A percentile compares a stretch with the other conserved stretches of the same genome.
Conservation (phyloP, 495 filamentous ascomycete genomes). For the Pseudomonodictys pantanalensis region DNA sequence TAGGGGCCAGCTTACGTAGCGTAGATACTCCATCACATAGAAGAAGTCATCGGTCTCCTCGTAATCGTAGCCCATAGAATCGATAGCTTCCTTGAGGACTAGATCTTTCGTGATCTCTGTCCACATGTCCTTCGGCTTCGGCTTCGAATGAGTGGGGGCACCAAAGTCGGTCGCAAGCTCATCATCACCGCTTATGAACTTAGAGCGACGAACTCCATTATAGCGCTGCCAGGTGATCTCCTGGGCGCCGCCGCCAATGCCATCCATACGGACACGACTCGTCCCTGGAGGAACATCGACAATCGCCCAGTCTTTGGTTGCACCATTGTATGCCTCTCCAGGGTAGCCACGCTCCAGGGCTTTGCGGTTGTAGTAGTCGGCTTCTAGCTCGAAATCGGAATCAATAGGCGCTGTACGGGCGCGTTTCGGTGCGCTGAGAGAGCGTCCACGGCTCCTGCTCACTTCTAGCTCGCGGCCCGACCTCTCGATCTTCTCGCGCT, state of each 20-base stretch:
- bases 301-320: slow-evolving; percentile 69
- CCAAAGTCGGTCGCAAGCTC: slow-evolving; percentile 27
- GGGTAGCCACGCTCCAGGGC: slow-evolving; percentile 57
- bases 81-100: slow-evolving; percentile 82
- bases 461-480: slow-evolving; percentile 34
- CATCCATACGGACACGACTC: slow-evolving; percentile 70
- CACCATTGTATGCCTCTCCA: slow-evolving; percentile 66
- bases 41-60: slow-evolving; percentile 89
- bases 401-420: slow-evolving; percentile 38
- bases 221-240: slow-evolving; percentile 75
- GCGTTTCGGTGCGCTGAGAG: slow-evolving; percentile 33
- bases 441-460: slow-evolving; percentile 29
- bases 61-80: slow-evolving; percentile 78
- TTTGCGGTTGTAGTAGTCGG: slow-evolving; percentile 63
- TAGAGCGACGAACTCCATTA: slow-evolving; percentile 68
- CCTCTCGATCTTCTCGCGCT: slow-evolving; percentile 50
- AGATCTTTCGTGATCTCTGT: slow-evolving; percentile 96
- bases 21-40: slow-evolving; percentile 88
- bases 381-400: slow-evolving; percentile 54
- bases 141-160: slow-evolving; percentile 25
- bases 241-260: slow-evolving; percentile 61
- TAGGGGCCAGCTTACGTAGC: slow-evolving; percentile 62
- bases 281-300: slow-evolving; percentile 80
- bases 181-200: slow-evolving; percentile 59
- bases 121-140: slow-evolving; percentile 70